phyloP scores from a whole-genome alignment of 2,329 filamentous ascomycete genomes.

The Ophidiomyces ophidiicola region DNA sequence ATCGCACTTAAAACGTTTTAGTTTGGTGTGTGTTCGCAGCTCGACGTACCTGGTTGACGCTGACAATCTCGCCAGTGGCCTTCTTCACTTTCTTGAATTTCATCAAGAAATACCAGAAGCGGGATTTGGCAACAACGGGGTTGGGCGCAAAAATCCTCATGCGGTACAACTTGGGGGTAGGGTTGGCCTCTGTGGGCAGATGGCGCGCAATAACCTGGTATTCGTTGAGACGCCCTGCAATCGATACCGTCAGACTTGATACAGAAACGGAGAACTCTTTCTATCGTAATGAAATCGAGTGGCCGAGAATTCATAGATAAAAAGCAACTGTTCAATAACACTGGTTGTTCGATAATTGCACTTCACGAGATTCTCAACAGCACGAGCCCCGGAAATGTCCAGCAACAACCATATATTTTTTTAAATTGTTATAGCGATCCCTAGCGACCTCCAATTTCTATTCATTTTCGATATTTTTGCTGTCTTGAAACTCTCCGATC shows the following conservation, averaged over 20 bases:
- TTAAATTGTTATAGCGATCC: no score
- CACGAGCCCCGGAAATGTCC: no score
- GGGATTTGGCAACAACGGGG: conserved; percentile 95
- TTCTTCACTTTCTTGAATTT: conserved; percentile 99
- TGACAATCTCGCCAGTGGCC: conserved; percentile 98
- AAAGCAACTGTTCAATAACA: no score
- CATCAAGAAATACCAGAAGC: conserved; percentile 99
- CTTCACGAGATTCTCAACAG: no score
- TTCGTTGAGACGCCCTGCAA: conserved; percentile 93
- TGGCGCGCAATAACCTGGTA: conserved; percentile 99
- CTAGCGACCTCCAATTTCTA: background rate
- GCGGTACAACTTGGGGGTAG: conserved; percentile 96
- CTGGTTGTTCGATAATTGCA: no score
- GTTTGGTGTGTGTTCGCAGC: background rate
- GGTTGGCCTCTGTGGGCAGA: conserved; percentile 94
- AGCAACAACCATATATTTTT: no score
- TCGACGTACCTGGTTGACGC: conserved; percentile 72
- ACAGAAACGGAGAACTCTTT: no score
- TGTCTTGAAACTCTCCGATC: conserved; percentile 7
- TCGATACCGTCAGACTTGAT: conserved; percentile 20
- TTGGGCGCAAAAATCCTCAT: conserved; percentile 99
- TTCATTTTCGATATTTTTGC: no score
- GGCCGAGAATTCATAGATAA: no score
- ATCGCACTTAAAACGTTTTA: background rate
- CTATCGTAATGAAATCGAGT: no score